Base-by-base conservation (phyloP, 163 green algal genomes). In the Scenedesmus sp. region DNA sequence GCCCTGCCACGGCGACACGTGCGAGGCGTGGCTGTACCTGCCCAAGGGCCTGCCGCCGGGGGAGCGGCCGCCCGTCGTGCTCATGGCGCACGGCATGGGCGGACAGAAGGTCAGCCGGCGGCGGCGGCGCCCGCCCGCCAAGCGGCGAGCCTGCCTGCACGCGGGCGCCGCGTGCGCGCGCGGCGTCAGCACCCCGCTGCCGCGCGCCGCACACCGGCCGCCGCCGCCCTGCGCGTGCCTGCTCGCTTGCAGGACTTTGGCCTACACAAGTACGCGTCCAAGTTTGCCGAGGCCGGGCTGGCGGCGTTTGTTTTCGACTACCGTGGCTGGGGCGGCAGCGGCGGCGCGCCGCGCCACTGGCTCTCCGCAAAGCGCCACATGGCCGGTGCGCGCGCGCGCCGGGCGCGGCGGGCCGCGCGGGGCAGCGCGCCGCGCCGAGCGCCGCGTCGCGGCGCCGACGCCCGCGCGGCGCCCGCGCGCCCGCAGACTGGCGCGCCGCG, bases 261-360 rank as follows among this genome's bases (percentile, higher is more conserved):
- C 18, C 65, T 83, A 11, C 64, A 83, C 57, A 62, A 65, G 20
- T 83, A 72, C 51, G 75, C 75, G 4, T 36, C 26, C 9, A 45
- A 54, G 20, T 83, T 77, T 71, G 75, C 75, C 6, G 11, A 48
- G 24, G 33, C 31, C 15, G 56, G 75, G 18, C 15, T 77, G 18
- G 64, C 64, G 24, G 64, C n/a, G 0, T 77, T 83, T 45, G 75
- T 71, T 13, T 83, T 83, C 65, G 75, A 83, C 56, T 83, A 83
- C 64, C 64, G 75, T 13, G 44, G 48, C 34, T 88, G 78, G 66
- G 83, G 83, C n/a, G 79, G 79, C 39, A 84, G 75, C 28, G 63
- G 42, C 0, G 83, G 83, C 5, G 47, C 70, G 63, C 83, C 83
- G 13, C 71, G 83, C 31, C 65, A 86, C 63, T 84, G 75, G 75